Base-by-base conservation (phyloP, 495 filamentous ascomycete species). In the Xylaria palmicola region DNA sequence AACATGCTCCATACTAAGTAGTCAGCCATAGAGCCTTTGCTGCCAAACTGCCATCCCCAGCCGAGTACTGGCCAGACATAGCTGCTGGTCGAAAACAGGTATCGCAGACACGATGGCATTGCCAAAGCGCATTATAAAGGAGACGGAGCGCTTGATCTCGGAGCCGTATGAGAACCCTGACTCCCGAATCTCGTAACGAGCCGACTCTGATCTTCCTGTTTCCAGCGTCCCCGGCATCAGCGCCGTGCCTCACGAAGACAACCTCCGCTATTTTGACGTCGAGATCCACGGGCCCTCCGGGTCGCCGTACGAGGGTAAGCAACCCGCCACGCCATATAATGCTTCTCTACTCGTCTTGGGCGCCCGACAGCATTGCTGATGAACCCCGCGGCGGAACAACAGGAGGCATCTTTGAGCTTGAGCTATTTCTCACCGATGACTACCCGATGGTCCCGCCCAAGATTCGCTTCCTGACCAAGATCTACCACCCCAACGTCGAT, bases 401-500 rank as follows among this genome's bases (percentile, higher is more conserved):
- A 96, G 94, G 91, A 66, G 94, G 94, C 50, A 85, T 96, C 65
- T 99, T 99, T 82, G 92, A 93, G 72, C 91, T 97, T 59, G 94
- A 99, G 76, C 84, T 99, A 7, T 99, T 99, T 77, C 82, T 99
- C n/a, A 95, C 94, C 34, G 94, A 99, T 69, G 94, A 99, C 76
- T 99, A 99, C 70, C 94, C 94, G 9, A 99, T 99, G 94, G 95
- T 91, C 34, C 94, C 94, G 27, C 94, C 94, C 12, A 97, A 97
- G 79, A 97, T 99, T 64, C 89, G 94, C 39, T 99, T 99, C 77
- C 77, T 99, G 19, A 99, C 94, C 64, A 97, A 96, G 76, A 99
- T 99, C 74, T 99, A 97, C 74, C 94, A 99, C 71, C 94, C 94
- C 32, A 99, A 99, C 73, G 97, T 99, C 62, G 94, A 99, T 72